Conservation (phyloP, 2,329 filamentous ascomycete genomes). For the Pseudogymnoascus sp. region DNA sequence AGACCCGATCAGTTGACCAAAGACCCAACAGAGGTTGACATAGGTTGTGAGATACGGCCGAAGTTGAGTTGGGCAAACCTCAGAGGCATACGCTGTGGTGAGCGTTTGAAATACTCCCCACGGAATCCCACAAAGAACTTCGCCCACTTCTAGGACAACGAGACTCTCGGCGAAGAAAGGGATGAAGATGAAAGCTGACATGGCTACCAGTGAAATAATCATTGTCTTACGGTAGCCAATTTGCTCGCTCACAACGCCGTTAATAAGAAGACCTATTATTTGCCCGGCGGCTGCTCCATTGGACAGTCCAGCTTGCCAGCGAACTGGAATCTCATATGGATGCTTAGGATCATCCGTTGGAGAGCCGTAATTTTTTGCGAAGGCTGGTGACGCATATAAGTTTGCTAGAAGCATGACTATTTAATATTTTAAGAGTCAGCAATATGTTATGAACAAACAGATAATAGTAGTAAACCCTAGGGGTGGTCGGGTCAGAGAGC, state of each 20-base stretch:
- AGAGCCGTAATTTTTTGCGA: slow-evolving; percentile 21
- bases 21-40: slow-evolving; percentile 43
- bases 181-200: slow-evolving; percentile 31
- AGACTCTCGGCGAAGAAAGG: slow-evolving; percentile 40
- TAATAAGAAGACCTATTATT: slow-evolving; percentile 33
- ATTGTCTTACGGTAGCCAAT: slow-evolving; percentile 41
- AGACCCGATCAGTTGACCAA: slow-evolving; percentile 40
- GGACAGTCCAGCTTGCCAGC: slow-evolving; percentile 35
- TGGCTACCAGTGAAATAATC: slow-evolving; percentile 21
- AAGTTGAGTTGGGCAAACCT: slow-evolving; percentile 43
- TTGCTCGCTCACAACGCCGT: slow-evolving; percentile 37
- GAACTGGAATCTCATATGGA: slow-evolving; percentile 31
- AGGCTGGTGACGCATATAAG: neutral
- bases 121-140: slow-evolving; percentile 38
- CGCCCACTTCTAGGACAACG: slow-evolving; percentile 34
- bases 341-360: slow-evolving; percentile 10
- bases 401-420: neutral
- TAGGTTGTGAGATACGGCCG: slow-evolving; percentile 45
- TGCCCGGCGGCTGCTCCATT: slow-evolving; percentile 33
- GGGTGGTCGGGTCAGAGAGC: neutral
- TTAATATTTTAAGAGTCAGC: neutral
- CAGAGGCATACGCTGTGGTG: slow-evolving; percentile 26
- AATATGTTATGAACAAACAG: slow-evolving; percentile 19
- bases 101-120: slow-evolving; percentile 38
- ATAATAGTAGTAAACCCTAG: slow-evolving; percentile 24